phyloP scores from a whole-genome alignment of 2,329 filamentous ascomycete species.

The Cytospora leucostoma region DNA sequence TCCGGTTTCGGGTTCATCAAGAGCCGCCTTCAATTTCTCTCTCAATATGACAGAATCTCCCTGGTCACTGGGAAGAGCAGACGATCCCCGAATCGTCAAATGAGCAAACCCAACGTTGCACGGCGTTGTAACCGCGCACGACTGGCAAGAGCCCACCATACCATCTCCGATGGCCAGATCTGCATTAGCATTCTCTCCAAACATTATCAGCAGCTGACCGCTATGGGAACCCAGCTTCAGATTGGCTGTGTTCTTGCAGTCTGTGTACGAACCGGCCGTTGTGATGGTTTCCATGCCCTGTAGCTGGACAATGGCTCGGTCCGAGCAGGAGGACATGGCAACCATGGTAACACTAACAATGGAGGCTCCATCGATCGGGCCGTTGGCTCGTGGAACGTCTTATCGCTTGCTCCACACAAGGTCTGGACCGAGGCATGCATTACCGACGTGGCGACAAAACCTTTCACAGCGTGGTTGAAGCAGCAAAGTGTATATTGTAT shows the following conservation, averaged over 20 bases:
- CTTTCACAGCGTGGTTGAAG: not conserved
- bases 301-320: not conserved
- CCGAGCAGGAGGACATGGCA: too few relatives aligned
- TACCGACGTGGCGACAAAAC: not conserved
- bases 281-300: not conserved
- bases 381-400: not conserved
- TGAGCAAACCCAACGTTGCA: slow-evolving; percentile 6
- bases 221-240: not conserved
- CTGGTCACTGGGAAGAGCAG: not conserved
- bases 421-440: not conserved
- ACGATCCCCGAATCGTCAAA: slow-evolving; percentile 1
- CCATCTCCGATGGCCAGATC: not conserved
- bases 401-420: not conserved
- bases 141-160: slow-evolving; percentile 1
- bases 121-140: not conserved
- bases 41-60: not conserved
- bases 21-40: not conserved
- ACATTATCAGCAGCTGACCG: not conserved
- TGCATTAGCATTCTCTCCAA: not conserved
- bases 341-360: not conserved
- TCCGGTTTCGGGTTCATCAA: not conserved
- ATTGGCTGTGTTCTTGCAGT: not conserved
- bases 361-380: not conserved
- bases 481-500: not conserved
- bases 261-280: not conserved